Evolutionary conservation across 805 yeast genomes (phyloP).

Genomic region (Saturnispora saitoi): DNA sequence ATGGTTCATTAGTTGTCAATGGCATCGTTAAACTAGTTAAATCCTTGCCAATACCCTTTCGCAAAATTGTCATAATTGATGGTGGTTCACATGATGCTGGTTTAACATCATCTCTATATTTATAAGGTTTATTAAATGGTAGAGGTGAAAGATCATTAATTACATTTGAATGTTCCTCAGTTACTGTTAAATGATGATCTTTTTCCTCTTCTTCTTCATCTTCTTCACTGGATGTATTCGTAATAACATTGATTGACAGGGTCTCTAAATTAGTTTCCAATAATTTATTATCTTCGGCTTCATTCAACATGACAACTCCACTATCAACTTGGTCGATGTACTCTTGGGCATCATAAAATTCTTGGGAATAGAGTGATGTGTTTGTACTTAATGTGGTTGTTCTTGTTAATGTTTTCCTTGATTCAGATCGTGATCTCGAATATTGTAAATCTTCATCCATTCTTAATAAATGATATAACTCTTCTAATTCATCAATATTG

Average conservation of each 20-base stretch:
- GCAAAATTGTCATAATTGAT: conserved; percentile 63
- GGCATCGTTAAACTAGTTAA: conserved; percentile 84
- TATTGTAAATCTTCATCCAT: conserved; percentile 16
- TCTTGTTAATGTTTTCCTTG: conserved; percentile 21
- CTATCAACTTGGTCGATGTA: conserved; percentile 37
- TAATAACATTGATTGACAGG: neutral
- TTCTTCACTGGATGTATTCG: conserved; percentile 2
- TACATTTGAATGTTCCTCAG: neutral
- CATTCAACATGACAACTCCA: conserved; percentile 50
- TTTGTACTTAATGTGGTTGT: conserved; percentile 20
- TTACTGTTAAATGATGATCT: neutral
- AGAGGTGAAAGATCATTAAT: conserved; percentile 54
- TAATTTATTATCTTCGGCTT: conserved; percentile 15
- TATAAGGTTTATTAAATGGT: conserved; percentile 37
- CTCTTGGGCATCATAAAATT: conserved; percentile 65
- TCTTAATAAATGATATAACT: conserved; percentile 17
- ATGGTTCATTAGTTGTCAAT: conserved; percentile 86
- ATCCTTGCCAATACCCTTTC: conserved; percentile 92
- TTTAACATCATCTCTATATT: conserved; percentile 51
- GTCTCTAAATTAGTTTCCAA: neutral
- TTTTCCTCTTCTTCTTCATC: conserved; percentile 1
- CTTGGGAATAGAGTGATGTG: conserved; percentile 38
- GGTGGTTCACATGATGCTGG: conserved; percentile 68
- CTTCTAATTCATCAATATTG: conserved; percentile 19
- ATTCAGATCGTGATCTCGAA: conserved; percentile 14